Base-by-base conservation (phyloP, 495 filamentous ascomycete genomes). In the Aspergillus coremiiformis region DNA sequence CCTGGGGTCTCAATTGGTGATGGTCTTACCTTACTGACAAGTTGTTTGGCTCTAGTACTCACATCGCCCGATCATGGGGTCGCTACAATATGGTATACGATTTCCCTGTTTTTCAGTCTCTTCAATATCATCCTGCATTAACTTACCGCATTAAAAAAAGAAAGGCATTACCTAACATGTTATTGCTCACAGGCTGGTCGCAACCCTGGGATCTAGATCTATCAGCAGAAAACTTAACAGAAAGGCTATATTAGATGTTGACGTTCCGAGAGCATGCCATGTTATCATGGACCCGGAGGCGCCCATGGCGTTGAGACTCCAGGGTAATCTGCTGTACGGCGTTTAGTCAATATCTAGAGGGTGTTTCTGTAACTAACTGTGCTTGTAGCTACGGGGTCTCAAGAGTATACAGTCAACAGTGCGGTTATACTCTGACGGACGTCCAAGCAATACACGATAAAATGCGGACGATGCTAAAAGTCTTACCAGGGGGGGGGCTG, bases 301-400 rank as follows among this genome's bases (percentile, higher is more conserved):
- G 5, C 93, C 93, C 9, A 86, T 98, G 75, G 93, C 93, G 2
- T 67, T 98, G 61, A 85, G 93, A 14, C 79, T 98, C 27, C 93
- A 98, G 66, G 89, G 91, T 9, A 95, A 86, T 59, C 71, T 98
- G 24, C 80, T 98, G 73, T 84, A 66, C 62, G 77, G 29, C 46
- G 20, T 22, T 17, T 24, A 39, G 10, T 8, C 37, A 49, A 12
- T 12, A 43, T 64, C 22, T 39, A 39, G 12, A 14, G 43, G 39
- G 33, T 24, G 8, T 37, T 51, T 19, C 42, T 30, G 27, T n/a
- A 49, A 7, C 11, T 22, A 35, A 35, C 32, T 5, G 17, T 20
- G 4, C 6, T 19, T 11, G 21, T 50, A 87, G 84, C 39, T 91
- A 86, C 64, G 90, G 90, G 5, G 82, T 95, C 24, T 84, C 88